Conservation (phyloP, 2,329 filamentous ascomycete species). For the Dactylellina leptospora region DNA sequence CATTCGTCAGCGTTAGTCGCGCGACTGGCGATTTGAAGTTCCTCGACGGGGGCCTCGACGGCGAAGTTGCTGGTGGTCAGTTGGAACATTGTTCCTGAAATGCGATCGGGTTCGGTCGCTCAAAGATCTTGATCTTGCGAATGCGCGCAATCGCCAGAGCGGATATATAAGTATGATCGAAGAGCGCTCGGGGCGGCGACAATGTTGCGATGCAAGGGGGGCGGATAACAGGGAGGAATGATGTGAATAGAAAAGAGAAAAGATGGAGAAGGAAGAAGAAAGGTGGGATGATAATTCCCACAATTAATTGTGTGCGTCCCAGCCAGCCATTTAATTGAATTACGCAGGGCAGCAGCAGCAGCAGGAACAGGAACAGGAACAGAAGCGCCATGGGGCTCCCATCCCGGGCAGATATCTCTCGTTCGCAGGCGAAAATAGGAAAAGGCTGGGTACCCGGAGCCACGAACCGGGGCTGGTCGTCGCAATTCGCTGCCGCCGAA, state of each 20-base stretch:
- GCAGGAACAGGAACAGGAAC: background rate
- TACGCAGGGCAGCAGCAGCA: background rate
- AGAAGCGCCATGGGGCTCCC: too few relatives aligned
- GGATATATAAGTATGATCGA: too few relatives aligned
- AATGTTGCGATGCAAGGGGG: background rate
- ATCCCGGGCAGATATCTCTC: too few relatives aligned
- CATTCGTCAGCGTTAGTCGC: slow-evolving; percentile 50
- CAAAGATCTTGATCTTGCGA: background rate
- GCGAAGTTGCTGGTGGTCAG: slow-evolving; percentile 46
- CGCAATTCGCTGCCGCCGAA: background rate
- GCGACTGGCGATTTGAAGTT: slow-evolving; percentile 49
- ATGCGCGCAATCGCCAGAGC: background rate
- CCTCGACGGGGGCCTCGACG: slow-evolving; percentile 50
- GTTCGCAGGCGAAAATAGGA: too few relatives aligned
- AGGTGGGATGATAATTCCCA: slow-evolving; percentile 6
- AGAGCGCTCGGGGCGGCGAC: background rate
- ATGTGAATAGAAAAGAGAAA: background rate
- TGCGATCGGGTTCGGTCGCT: background rate
- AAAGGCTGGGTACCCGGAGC: too few relatives aligned
- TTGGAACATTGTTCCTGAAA: slow-evolving; percentile 38
- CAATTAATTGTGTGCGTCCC: slow-evolving; percentile 15
- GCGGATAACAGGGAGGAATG: background rate
- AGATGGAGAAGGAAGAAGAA: background rate
- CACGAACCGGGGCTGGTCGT: too few relatives aligned
- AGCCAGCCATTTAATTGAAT: too few relatives aligned